phyloP scores from a whole-genome alignment of 495 filamentous ascomycete genomes.

The Daldinia loculata region DNA sequence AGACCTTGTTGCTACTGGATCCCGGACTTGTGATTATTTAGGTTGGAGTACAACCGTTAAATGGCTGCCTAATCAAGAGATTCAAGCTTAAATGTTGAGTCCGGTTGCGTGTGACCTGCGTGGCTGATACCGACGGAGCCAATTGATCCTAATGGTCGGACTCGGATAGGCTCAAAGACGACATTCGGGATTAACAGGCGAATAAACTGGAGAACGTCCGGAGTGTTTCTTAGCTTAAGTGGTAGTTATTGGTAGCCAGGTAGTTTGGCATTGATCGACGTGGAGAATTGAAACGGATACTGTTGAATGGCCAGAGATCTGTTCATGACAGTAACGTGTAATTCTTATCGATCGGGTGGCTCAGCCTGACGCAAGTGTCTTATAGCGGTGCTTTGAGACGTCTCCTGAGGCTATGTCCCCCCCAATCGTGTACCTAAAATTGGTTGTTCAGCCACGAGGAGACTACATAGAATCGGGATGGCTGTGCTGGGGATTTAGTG shows the following conservation, averaged over 20 bases:
- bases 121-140: not conserved
- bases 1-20: not conserved
- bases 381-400: not conserved
- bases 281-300: constrained; percentile 21
- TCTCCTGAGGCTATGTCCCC: constrained; percentile 4
- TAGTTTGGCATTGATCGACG: constrained; percentile 32
- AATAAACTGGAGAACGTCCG: constrained; percentile 2
- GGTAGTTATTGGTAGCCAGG: not conserved
- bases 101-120: not conserved
- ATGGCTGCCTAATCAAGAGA: not conserved
- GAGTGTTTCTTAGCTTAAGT: not conserved
- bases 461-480: not conserved
- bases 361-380: constrained; percentile 7
- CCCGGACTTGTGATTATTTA: not conserved
- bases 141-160: not conserved
- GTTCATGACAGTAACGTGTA: constrained; percentile 2
- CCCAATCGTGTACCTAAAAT: not conserved
- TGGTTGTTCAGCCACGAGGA: not conserved
- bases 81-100: constrained; percentile 4
- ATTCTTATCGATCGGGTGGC: constrained; percentile 22
- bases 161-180: not conserved
- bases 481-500: constrained; percentile 17
- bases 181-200: not conserved
- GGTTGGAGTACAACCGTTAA: not conserved
- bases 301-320: constrained; percentile 16